Conservation (phyloP, 2,329 filamentous ascomycete genomes). For the Sarocladiaceae sp. region DNA sequence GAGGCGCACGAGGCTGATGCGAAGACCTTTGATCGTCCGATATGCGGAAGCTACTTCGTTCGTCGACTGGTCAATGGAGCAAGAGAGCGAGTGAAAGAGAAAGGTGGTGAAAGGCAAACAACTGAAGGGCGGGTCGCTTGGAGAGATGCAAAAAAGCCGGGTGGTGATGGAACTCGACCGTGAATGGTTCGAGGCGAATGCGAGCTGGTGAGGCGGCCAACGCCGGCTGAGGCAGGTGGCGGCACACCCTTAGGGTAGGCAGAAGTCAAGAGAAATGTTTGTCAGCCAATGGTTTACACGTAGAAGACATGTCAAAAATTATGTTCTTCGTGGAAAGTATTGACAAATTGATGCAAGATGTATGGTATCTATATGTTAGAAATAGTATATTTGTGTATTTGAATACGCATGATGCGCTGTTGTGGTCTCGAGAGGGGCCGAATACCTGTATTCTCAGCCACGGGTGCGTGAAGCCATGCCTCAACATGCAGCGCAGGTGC, state of each 20-base stretch:
- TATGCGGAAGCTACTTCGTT: not conserved
- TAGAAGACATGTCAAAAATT: not conserved
- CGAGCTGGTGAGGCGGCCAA: constrained; percentile 2
- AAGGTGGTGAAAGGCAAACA: not conserved
- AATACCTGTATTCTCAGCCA: too few species aligned
- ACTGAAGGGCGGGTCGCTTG: not conserved
- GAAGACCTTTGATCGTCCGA: not conserved
- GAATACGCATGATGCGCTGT: too few species aligned
- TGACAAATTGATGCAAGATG: not conserved
- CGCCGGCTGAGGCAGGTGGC: not conserved
- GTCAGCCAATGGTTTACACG: not conserved
- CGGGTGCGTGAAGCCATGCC: not conserved
- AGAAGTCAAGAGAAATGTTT: not conserved
- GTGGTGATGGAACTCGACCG: not conserved
- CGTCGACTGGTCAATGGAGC: not conserved
- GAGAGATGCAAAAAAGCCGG: not conserved
- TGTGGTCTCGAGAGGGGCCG: too few species aligned
- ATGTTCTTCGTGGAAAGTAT: not conserved
- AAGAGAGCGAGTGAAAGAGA: not conserved
- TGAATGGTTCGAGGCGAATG: constrained; percentile 6
- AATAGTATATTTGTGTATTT: too few species aligned
- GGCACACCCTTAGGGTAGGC: not conserved
- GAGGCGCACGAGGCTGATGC: not conserved
- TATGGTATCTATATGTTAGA: too few species aligned
- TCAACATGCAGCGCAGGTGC: not conserved